Evolutionary conservation across 331 rosid species (phyloP), one percentile per base, ranked within the genome.

Genomic region (Pyracantha coccinea): DNA sequence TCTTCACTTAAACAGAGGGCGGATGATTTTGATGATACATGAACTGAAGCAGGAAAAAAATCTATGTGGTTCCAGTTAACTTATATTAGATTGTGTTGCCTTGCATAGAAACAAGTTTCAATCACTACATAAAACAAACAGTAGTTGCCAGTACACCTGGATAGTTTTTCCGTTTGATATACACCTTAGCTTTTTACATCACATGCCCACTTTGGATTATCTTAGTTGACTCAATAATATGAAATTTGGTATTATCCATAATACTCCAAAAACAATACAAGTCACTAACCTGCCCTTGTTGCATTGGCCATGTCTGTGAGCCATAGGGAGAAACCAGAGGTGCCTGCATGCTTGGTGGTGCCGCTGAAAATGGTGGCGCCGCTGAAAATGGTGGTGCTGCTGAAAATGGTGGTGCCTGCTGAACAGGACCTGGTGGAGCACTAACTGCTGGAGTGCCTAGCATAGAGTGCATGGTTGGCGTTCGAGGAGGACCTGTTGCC

Each of bases 291-390:
- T 87, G 98, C 75, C 92, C 97, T 31, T 79, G 78, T 77, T 86
- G 98, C 87, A 82, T 79, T 53, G 86, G 82, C 98, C 98, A 93
- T 54, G 93, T 58, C 17, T 91, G 92, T 68, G 88, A 79, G 54
- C 83, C 88, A 78, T 87, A 93, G 57, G 93, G 87, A 55, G 91
- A 77, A 79, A 71, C 80, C 24, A 88, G 77, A 62, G 94, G 87
- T 60, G 85, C 86, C 84, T 76, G 38, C 50, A 73, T 62, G 73
- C 88, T 86, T 71, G 77, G 98, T 82, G 93, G 54, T 58, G 87
- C 75, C 71, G 75, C 76, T 10, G 85, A 78, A 86, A 74, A 90
- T 32, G 90, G 93, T 32, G 89, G 62, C 55, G 88, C 87, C 16
- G 74, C 77, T 87, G 98, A 73, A 61, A 38, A 38, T 66, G 77